These are phyloP conservation scores for Cytospora chrysosperma DNA, from an alignment of 2,329 filamentous ascomycete species.

Conservation along the genomic window DNA sequence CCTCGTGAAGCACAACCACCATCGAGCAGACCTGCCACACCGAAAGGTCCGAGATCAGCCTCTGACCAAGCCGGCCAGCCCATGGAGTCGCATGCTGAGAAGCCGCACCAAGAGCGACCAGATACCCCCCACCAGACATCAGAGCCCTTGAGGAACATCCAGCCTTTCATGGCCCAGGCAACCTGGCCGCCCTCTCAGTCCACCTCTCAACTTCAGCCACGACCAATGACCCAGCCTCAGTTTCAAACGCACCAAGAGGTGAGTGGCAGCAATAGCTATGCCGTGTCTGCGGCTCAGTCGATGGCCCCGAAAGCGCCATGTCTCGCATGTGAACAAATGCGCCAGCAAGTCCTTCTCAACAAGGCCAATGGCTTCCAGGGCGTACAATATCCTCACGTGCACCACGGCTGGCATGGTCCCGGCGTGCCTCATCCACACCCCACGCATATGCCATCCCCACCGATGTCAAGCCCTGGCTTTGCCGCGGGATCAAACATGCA, in stretches of 20 bases:
- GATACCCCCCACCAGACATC: background rate
- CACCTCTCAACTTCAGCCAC: background rate
- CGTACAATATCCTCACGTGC: conserved; percentile 15
- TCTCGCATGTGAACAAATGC: conserved; percentile 32
- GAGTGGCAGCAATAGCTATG: background rate
- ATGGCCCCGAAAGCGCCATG: conserved; percentile 31
- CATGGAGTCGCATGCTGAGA: background rate
- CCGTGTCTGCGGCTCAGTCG: conserved; percentile 1
- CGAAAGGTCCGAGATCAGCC: background rate
- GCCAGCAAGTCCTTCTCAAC: conserved; percentile 31
- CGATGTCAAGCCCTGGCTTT: background rate
- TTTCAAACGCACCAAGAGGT: background rate
- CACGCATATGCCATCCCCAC: conserved; percentile 3
- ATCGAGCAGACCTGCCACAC: background rate
- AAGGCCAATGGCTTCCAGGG: conserved; percentile 29
- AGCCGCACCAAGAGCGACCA: background rate
- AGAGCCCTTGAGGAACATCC: background rate
- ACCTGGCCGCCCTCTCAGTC: too few relatives aligned
- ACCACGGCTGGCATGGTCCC: conserved; percentile 21
- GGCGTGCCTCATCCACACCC: conserved; percentile 7
- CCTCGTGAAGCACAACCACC: background rate
- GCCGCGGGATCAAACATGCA: background rate
- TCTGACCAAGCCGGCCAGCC: background rate
- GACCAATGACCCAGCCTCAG: background rate
- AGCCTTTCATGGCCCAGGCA: conserved; percentile 1